Evolutionary conservation across 1,284 basidiomycete genomes (phyloP).

Genomic region (Agroathelia rolfsii): DNA sequence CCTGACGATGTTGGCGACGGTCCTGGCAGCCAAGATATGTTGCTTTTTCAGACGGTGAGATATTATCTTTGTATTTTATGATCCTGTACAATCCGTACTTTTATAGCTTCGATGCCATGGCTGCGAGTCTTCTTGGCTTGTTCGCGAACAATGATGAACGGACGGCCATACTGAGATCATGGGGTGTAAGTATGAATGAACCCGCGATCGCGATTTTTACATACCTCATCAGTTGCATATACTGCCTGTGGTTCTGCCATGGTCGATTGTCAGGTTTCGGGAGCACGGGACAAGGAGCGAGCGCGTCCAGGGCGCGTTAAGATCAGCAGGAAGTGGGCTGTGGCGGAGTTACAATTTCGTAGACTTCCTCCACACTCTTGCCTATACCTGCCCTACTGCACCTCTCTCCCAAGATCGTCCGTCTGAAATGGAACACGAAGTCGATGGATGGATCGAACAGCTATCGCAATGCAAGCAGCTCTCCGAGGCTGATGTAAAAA

Average conservation of each 20-base stretch:
- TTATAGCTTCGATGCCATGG: conserved; percentile 94
- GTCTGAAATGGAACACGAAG: conserved; percentile 81
- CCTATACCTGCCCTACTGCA: conserved; percentile 7
- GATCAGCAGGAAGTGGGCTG: conserved; percentile 6
- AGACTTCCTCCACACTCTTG: conserved; percentile 5
- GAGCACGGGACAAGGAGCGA: conserved; percentile 1
- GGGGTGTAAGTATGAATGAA: conserved; percentile 11
- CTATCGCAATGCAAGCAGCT: conserved; percentile 98
- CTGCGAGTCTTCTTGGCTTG: conserved; percentile 91
- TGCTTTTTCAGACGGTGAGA: conserved; percentile 63
- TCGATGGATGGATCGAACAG: conserved; percentile 94
- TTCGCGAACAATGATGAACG: conserved; percentile 95
- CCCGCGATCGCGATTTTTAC: conserved; percentile 9
- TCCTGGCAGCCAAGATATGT: conserved; percentile 89
- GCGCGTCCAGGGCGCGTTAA: conserved; percentile 1
- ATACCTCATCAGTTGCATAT: conserved; percentile 86
- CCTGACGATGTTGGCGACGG: conserved; percentile 91
- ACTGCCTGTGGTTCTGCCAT: conserved; percentile 48
- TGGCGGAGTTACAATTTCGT: conserved; percentile 3
- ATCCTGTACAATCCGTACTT: conserved; percentile 40
- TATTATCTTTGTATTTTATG: conserved; percentile 6
- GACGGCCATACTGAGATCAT: conserved; percentile 73
- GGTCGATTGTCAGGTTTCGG: too few species aligned
- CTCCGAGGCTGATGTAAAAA: conserved; percentile 92
- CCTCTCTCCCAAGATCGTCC: conserved; percentile 16